Evolutionary conservation across 2,329 filamentous ascomycete species (phyloP), one percentile per base, ranked within the genome.

Genomic region (Talaromyces sp.): DNA sequence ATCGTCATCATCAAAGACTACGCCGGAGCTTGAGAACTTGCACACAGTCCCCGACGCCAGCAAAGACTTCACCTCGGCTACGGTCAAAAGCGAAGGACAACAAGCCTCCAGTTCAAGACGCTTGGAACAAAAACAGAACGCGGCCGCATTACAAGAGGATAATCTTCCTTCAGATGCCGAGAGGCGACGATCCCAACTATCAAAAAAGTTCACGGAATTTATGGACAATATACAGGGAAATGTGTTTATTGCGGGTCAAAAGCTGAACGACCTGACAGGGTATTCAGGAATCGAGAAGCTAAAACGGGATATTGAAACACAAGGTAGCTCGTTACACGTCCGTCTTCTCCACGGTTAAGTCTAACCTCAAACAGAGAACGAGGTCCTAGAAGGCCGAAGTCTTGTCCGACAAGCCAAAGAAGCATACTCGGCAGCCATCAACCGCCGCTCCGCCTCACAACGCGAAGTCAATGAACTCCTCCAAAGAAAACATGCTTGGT

Each of bases 401-500:
- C 82, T 81, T 21, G 90, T 98, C 59, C 88, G 88, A 65, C 78
- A 82, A 37, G 86, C 91, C 18, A 92, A 95, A 66, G 81, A 84
- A 57, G 83, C 83, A 56, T 96, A 98, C 81, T 90, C 93, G 69
- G 83, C 86, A n/a, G 91, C 92, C 35, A 93, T 95, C 67, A 84
- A 88, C 61, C 87, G 89, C 68, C 90, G 96, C 68, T 89, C 91
- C n/a, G 81, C 88, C 16, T 96, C 93, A 1, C 93, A 98, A 78
- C 91, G 95, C 68, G 95, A 99, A 80, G 93, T 98, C 42, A 97
- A 96, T 54, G 91, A 92, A 23, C 84, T 99, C 25, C 85, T 99
- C 7, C 93, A 96, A 65, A 87, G 95, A 63, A 98, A 99, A 78
- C 92, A 96, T 76, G 89, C 88, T 18, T 99, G 95, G 95, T 87